Evolutionary conservation across 257 asterid species (phyloP), one percentile per base, ranked within the genome.

Genomic region (Galeopsis tetrahit): DNA sequence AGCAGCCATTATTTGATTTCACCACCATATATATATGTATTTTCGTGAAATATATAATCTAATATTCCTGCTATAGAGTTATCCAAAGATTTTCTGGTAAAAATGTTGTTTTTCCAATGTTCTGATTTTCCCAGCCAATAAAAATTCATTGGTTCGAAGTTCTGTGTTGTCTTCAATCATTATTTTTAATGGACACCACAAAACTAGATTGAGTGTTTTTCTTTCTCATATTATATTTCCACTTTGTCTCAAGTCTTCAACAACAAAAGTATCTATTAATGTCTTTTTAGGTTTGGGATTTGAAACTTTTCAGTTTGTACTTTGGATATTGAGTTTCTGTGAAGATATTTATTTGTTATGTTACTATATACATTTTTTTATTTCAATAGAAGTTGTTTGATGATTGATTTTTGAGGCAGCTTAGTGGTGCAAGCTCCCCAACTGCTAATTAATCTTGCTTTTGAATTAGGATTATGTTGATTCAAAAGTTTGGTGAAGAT

Each of bases 41-140:
- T 81, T 63, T 72, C 68, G 49, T 77, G 46, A 58, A 52, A 15
- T 52, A 59, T 34, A 75, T 57, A 46, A 69, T 71, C 69, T 49
- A 57, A 35, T 36, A 48, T 39, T 49, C 66, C 11, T 68, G 43
- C 34, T 40, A 21, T 63, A 10, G 43, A 61, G 62, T 76, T 76
- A 28, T 62, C 15, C 67, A 52, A 53, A 44, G 68, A 71, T 55
- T 52, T 43, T 62, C 66, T 43, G 70, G 61, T 56, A 62, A 14
- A 66, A 64, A 28, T 71, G 44, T 62, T 66, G 40, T 28, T 79
- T 65, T 15, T 33, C 66, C 65, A 38, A n/a, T 43, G 40, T 64
- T 67, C 36, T n/a, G 53, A 32, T 66, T 56, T 59, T 63, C 15
- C 46, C 66, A 68, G 59, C 48, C 58, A 53, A 31, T 44, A 21